Base-by-base conservation (phyloP, 2,329 filamentous ascomycete species). In the Eutypella sp. region DNA sequence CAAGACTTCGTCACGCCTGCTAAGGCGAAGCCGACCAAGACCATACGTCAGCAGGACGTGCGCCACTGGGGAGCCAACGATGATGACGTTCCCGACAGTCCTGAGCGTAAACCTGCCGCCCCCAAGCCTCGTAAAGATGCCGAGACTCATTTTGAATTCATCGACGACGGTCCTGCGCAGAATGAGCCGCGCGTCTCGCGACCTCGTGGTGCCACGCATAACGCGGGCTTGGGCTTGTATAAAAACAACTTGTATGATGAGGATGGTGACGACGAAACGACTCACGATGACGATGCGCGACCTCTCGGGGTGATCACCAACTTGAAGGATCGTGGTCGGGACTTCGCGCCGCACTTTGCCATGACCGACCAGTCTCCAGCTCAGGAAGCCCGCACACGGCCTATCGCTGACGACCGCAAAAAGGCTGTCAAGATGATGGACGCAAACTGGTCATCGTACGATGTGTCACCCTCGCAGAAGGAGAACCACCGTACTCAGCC, bases 1-100 rank as follows among this genome's bases (percentile, higher is more conserved):
- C 81, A 89, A 50, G 90, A 96, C 67, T 95, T 95, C 58, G 72
- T 73, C 15, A 96, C 91, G 0, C 92, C 92, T 0, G 78, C 85
- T 53, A 96, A 95, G 74, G 55, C 69, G 22, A 73, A 80, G 40
- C 74, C 78, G 4, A 70, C 75, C 39, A 87, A 85, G 65, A 64
- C 78, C 19, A 61, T 74, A 44, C 78, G 83, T 48, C 71, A 76
- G 33, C 81, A 89, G 60, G 83, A 93, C 50, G 77, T 84, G 49
- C 85, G 87, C 45, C 85, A 93, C 64, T 95, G 88, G 81, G 85
- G 84, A 56, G 82, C 85, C 40, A 84, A 90, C 49, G 79, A 85
- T 53, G 72, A 81, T 62, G 70, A 82, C 50, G 69, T 79, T 38
- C 65, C 67, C 31, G 74, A 79, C 31, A 82, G 80, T 8, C 79